Percentiles rank a stretch among this genome's conserved stretches.
These are phyloP conservation scores for Metschnikowia bowlesiae DNA, from an alignment of 805 yeast species.

Conservation along the genomic window DNA sequence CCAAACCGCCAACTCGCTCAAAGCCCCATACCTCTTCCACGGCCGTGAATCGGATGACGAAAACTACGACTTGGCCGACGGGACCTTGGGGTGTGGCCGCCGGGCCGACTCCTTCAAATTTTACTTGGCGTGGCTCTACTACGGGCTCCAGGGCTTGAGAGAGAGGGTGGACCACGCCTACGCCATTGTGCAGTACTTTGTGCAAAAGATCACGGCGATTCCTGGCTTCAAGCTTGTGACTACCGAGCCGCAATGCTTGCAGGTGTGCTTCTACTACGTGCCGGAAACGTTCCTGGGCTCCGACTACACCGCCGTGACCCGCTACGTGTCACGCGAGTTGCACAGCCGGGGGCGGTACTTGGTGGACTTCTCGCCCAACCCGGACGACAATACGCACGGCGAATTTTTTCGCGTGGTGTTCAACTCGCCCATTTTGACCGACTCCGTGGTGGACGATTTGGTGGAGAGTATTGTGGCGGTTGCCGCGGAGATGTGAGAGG, in stretches of 20 bases:
- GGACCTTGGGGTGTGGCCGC: slow-evolving; percentile 90
- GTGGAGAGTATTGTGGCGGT: slow-evolving; percentile 26
- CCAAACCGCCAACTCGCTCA: slow-evolving; percentile 67
- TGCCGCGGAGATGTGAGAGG: slow-evolving; percentile 15
- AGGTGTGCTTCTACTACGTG: slow-evolving; percentile 74
- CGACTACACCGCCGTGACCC: slow-evolving; percentile 48
- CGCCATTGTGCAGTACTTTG: slow-evolving; percentile 59
- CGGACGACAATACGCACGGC: slow-evolving; percentile 50
- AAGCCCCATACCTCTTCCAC: slow-evolving; percentile 81
- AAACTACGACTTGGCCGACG: slow-evolving; percentile 76
- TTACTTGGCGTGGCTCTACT: slow-evolving; percentile 77
- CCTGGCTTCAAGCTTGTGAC: slow-evolving; percentile 53
- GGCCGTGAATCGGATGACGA: slow-evolving; percentile 46
- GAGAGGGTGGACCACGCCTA: slow-evolving; percentile 70
- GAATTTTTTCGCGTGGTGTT: slow-evolving; percentile 84
- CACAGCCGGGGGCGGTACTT: slow-evolving; percentile 63
- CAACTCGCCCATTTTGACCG: slow-evolving; percentile 57
- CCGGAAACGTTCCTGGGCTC: slow-evolving; percentile 33
- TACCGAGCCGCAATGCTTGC: slow-evolving; percentile 69
- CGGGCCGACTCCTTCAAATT: slow-evolving; percentile 77
- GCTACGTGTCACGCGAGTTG: slow-evolving; percentile 56
- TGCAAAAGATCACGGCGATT: slow-evolving; percentile 32
- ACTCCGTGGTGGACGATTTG: slow-evolving; percentile 33
- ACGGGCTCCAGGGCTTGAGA: slow-evolving; percentile 64
- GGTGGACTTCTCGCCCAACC: slow-evolving; percentile 74